Evolutionary conservation across 164 flowering plant species (phyloP).

Genomic region (Chimonanthus salicifolius): DNA sequence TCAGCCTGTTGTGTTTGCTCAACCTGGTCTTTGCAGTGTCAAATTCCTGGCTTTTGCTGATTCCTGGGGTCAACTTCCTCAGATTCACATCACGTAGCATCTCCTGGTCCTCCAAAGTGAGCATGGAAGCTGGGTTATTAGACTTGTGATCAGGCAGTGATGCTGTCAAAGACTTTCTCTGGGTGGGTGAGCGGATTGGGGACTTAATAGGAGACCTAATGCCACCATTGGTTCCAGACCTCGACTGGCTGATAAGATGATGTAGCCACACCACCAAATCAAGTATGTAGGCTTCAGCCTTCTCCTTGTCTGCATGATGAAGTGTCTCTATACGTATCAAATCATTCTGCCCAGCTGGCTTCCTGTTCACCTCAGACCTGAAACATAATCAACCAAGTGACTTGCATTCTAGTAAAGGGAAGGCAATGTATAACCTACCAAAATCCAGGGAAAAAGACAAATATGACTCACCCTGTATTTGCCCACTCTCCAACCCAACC

Average conservation of each 20-base stretch:
- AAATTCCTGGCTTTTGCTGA: constrained; percentile 93
- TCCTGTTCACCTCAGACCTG: constrained; percentile 75
- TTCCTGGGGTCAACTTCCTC: constrained; percentile 78
- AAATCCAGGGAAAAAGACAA: constrained; percentile 1
- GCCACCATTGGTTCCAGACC: constrained; percentile 38
- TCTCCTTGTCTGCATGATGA: constrained; percentile 90
- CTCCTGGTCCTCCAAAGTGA: constrained; percentile 72
- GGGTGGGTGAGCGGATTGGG: constrained; percentile 71
- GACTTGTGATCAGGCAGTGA: constrained; percentile 29
- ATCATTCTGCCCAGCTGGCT: constrained; percentile 59
- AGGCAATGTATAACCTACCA: background rate
- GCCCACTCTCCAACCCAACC: constrained; percentile 99
- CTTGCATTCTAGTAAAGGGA: background rate
- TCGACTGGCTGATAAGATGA: constrained; percentile 62
- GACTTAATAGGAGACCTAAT: constrained; percentile 74
- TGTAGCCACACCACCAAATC: constrained; percentile 94
- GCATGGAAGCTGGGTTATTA: constrained; percentile 29
- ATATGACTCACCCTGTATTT: constrained; percentile 69
- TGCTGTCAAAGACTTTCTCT: constrained; percentile 17
- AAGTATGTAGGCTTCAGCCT: constrained; percentile 75
- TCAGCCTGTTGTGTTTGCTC: constrained; percentile 52
- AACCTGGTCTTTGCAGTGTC: constrained; percentile 41
- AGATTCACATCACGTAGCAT: constrained; percentile 75
- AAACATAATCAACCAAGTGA: constrained; percentile 5
- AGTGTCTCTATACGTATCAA: constrained; percentile 77